Conservation (phyloP, 1,284 basidiomycete genomes). For the Abortiporus biennis region DNA sequence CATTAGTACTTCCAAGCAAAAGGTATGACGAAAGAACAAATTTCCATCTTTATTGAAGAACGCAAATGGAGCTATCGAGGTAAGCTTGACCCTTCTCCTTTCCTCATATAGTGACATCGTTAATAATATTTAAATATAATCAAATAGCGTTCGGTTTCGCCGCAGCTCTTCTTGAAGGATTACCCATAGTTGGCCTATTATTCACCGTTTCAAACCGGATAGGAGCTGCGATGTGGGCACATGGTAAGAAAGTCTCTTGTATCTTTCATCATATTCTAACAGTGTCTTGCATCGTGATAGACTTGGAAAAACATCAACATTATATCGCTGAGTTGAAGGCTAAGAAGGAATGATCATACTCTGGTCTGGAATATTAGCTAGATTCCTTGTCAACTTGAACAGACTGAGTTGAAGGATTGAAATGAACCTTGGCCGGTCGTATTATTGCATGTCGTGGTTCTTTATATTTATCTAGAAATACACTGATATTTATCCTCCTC, state of each 20-base stretch:
- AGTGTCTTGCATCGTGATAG: slow-evolving; percentile 25
- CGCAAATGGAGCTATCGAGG: slow-evolving; percentile 82
- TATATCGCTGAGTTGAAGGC: slow-evolving; percentile 36
- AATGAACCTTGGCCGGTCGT: no score
- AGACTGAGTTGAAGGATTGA: no score
- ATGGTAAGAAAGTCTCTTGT: slow-evolving; percentile 41
- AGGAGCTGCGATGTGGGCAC: slow-evolving; percentile 89
- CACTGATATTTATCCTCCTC: no score
- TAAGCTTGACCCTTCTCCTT: slow-evolving; percentile 21
- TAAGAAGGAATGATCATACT: neutral
- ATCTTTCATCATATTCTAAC: neutral
- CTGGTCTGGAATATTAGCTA: no score
- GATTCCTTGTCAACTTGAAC: no score
- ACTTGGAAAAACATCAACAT: slow-evolving; percentile 78
- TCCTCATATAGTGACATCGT: neutral
- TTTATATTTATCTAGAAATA: no score
- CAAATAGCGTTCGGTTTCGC: slow-evolving; percentile 72
- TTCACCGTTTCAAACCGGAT: slow-evolving; percentile 83
- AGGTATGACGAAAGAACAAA: slow-evolving; percentile 66
- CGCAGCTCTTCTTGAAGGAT: slow-evolving; percentile 69
- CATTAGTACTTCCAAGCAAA: slow-evolving; percentile 76
- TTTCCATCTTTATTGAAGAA: slow-evolving; percentile 77
- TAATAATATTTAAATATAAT: neutral
- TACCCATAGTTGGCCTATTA: slow-evolving; percentile 73
- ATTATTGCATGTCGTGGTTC: no score